A percentile compares a stretch with the other conserved stretches of the same genome.
phyloP scores from a whole-genome alignment of 345 rosid genomes.

The Populus alba region DNA sequence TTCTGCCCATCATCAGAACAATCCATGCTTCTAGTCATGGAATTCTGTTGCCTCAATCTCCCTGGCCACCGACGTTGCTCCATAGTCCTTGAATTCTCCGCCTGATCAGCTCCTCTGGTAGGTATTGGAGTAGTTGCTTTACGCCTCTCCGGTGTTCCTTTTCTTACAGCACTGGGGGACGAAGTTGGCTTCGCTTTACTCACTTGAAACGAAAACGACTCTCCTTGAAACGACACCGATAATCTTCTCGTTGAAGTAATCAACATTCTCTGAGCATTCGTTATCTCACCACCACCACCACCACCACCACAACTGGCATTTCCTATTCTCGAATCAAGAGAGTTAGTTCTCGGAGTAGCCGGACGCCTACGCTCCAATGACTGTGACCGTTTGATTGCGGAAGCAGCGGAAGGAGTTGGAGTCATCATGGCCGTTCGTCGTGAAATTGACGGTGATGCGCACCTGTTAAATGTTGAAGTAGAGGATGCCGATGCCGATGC shows the following conservation, averaged over 20 bases:
- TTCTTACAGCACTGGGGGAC: constrained; percentile 45
- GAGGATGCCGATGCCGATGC: constrained; percentile 28
- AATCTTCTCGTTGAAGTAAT: constrained; percentile 70
- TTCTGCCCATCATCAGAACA: constrained; percentile 48
- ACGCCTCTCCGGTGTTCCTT: constrained; percentile 77
- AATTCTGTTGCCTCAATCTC: constrained; percentile 47
- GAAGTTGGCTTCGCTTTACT: constrained; percentile 65
- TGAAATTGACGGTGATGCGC: constrained; percentile 58
- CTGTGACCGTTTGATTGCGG: constrained; percentile 51
- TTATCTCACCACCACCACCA: constrained; percentile 30
- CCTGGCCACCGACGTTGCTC: constrained; percentile 79
- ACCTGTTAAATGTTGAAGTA: constrained; percentile 45
- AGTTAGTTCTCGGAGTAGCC: constrained; percentile 45
- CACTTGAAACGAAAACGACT: constrained; percentile 64
- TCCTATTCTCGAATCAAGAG: constrained; percentile 36
- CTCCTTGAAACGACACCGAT: constrained; percentile 80
- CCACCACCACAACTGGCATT: constrained; percentile 9
- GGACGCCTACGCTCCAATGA: constrained; percentile 71
- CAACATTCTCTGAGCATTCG: constrained; percentile 63
- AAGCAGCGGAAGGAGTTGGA: constrained; percentile 32
- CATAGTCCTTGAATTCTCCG: constrained; percentile 54
- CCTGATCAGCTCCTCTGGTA: constrained; percentile 46
- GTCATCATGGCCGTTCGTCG: constrained; percentile 32
- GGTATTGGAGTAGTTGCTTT: constrained; percentile 39
- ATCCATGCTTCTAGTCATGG: constrained; percentile 65